phyloP scores from a whole-genome alignment of 164 flowering plant species.

The Tetracentron sinense region DNA sequence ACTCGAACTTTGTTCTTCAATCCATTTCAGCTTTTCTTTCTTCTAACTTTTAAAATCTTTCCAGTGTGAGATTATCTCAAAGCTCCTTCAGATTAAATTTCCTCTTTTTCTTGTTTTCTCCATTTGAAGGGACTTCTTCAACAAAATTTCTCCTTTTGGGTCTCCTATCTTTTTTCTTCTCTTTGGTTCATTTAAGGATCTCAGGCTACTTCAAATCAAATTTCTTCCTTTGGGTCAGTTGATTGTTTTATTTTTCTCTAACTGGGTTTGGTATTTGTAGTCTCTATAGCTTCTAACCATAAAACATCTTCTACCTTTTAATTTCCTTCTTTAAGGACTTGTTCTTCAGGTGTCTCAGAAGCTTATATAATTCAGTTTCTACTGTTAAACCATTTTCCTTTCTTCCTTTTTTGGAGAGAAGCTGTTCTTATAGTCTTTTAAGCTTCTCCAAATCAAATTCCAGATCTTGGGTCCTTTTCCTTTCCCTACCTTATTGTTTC shows the following conservation, averaged over 20 bases:
- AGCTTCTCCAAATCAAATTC: neutral
- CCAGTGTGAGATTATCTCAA: too few relatives aligned
- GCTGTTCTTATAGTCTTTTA: too few relatives aligned
- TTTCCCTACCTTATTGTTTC: neutral
- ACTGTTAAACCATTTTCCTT: too few relatives aligned
- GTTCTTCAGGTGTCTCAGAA: too few relatives aligned
- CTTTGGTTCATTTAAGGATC: neutral
- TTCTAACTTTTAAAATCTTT: too few relatives aligned
- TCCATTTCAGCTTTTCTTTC: too few relatives aligned
- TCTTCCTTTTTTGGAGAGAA: too few relatives aligned
- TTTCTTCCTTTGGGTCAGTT: neutral
- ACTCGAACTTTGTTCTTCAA: neutral
- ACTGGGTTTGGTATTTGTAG: slow-evolving; percentile 1
- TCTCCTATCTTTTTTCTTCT: too few relatives aligned
- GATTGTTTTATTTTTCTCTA: neutral
- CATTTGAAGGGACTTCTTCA: neutral
- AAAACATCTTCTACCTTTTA: too few relatives aligned
- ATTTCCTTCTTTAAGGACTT: too few relatives aligned
- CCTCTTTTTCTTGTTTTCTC: neutral
- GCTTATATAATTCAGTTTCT: too few relatives aligned
- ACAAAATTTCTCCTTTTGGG: too few relatives aligned
- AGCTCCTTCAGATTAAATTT: neutral
- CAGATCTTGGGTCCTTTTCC: slow-evolving; percentile 2
- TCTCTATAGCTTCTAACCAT: neutral
- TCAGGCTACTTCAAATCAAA: slow-evolving; percentile 1